phyloP scores from a whole-genome alignment of 495 filamentous ascomycete species.

The Penicillium tannophilum region DNA sequence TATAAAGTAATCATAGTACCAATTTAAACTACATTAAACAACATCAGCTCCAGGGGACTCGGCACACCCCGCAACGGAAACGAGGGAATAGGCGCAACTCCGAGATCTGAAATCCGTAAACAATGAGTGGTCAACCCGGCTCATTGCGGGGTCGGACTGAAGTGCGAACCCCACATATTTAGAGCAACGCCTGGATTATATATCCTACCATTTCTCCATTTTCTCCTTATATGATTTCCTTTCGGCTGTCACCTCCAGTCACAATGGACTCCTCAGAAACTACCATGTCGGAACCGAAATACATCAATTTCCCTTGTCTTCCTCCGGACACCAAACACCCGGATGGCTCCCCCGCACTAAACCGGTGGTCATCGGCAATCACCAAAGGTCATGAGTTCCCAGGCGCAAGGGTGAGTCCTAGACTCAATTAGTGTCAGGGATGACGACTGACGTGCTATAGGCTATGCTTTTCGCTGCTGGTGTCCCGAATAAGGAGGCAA shows the following conservation, averaged over 20 bases:
- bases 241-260: background rate
- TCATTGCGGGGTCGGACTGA: constrained; percentile 28
- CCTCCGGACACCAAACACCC: constrained; percentile 56
- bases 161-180: constrained; percentile 17
- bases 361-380: constrained; percentile 70
- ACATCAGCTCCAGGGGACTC: too few species aligned
- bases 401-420: constrained; percentile 71
- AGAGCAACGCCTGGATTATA: background rate
- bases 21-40: background rate
- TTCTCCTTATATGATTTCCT: background rate
- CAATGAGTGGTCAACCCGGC: constrained; percentile 20
- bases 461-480: constrained; percentile 97
- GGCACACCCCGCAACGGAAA: background rate
- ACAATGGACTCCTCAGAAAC: constrained; percentile 1
- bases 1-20: background rate
- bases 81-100: constrained; percentile 30
- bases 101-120: constrained; percentile 25
- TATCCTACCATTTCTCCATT: constrained; percentile 4
- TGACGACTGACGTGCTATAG: constrained; percentile 39
- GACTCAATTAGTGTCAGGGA: background rate
- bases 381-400: constrained; percentile 90
- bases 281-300: constrained; percentile 50
- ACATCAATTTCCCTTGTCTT: constrained; percentile 62
- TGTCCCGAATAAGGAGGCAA: constrained; percentile 77
- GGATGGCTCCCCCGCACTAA: constrained; percentile 66